Base-by-base conservation (phyloP, 768 basidiomycete genomes). In the Mycena venus region DNA sequence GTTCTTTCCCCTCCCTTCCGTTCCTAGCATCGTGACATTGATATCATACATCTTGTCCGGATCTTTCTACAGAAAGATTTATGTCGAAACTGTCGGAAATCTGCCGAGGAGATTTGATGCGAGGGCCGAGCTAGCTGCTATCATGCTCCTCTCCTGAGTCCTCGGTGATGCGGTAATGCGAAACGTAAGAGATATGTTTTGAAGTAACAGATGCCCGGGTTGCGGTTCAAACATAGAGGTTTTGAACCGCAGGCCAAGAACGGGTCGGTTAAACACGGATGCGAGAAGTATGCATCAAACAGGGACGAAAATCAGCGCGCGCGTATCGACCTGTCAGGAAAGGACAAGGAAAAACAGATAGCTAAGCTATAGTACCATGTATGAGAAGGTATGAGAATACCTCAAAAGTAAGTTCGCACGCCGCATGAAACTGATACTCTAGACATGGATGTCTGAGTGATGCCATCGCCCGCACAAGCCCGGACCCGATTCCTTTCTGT, bases 81-180 rank as follows among this genome's bases (percentile, higher is more conserved):
- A 12, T 38, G 34, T 40, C n/a, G n/a, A n/a, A n/a, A n/a, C n/a
- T n/a, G n/a, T n/a, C 44, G 42, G 31, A 56, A 49, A 49, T 70
- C 47, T n/a, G 61, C 53, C 38, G 38, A 29, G 27, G 34, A 10
- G 61, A 23, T 5, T 4, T 70, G 69, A 70, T 62, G 61, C 66
- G 55, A 47, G 36, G 11, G 14, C 31, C 47, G 10, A 6, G 12
- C 2, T 29, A 4, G 27, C 56, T 23, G 51, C 17, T 29, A 55
- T 55, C 23, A 21, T 49, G 21, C 27, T 12, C 14, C n/a, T 58
- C 15, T 25, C 23, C 27, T 31, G 4, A 11, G 21, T 40, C 19
- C 29, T 40, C 68, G 68, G 59, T 69, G 68, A 69, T 69, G 59
- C 49, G 59, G 31, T n/a, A 11, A 60, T 36, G 9, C 10, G 34